Percentiles rank a stretch among this genome's conserved stretches.
These are phyloP conservation scores for Cyberlindnera misumaiensis DNA, from an alignment of 805 yeast genomes.

Conservation along the genomic window DNA sequence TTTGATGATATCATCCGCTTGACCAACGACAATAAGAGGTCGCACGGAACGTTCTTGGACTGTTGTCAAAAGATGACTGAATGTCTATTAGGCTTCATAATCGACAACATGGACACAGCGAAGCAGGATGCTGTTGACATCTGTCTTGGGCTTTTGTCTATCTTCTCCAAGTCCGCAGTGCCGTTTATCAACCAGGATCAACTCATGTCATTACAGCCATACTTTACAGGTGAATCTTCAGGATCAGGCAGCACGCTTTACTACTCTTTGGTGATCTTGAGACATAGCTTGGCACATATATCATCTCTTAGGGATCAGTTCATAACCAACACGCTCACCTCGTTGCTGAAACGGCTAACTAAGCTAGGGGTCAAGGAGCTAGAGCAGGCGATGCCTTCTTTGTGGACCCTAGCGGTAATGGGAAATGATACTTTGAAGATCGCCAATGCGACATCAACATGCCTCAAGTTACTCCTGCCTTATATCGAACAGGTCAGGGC, in stretches of 20 bases:
- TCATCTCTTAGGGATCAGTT: constrained; percentile 44
- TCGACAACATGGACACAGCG: constrained; percentile 27
- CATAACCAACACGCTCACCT: constrained; percentile 40
- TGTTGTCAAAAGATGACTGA: constrained; percentile 29
- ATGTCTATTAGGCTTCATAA: constrained; percentile 28
- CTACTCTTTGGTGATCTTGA: constrained; percentile 49
- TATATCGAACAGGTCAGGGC: constrained; percentile 29
- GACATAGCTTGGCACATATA: constrained; percentile 38
- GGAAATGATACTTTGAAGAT: constrained; percentile 41
- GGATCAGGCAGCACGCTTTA: constrained; percentile 34
- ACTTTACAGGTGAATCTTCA: constrained; percentile 41
- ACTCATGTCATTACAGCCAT: constrained; percentile 58
- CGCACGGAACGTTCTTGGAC: constrained; percentile 12
- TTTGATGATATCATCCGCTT: constrained; percentile 34
- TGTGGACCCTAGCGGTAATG: constrained; percentile 48
- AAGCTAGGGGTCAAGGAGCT: constrained; percentile 54
- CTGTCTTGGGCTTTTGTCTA: constrained; percentile 44
- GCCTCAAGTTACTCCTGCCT: constrained; percentile 45
- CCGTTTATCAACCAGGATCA: constrained; percentile 59
- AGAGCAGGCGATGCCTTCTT: constrained; percentile 67
- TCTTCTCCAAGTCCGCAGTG: constrained; percentile 47
- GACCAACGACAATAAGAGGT: constrained; percentile 15
- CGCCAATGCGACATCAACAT: constrained; percentile 58
- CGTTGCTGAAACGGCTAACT: constrained; percentile 50
- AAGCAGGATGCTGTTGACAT: constrained; percentile 25